Base-by-base conservation (phyloP, 2,329 filamentous ascomycete species). In the Pseudocercospora crystallina region DNA sequence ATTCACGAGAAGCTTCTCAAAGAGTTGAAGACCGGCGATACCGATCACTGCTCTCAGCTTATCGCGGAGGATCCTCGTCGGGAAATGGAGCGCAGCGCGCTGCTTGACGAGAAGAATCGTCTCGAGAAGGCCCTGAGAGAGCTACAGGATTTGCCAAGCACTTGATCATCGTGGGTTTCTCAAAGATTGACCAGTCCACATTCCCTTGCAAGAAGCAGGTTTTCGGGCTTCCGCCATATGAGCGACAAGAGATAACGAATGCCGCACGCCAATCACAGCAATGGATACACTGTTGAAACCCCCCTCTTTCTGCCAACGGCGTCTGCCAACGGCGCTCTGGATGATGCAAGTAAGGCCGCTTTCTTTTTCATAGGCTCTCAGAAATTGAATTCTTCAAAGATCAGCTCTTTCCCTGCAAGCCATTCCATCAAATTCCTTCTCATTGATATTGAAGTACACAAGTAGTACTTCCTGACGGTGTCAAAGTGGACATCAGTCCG, bases 371-470 rank as follows among this genome's bases (percentile, higher is more conserved):
- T 7, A 26, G 7, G 35, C 13, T n/a, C 13, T 66, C 54, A 69
- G 51, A 70, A 70, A 57, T 75, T 75, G 58, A 81, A 81, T 54
- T 78, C 75, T 53, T 81, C 79, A 61, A 74, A 79, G 5, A 74
- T 39, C 2, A 79, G 67, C 14, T 71, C 68, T 52, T 72, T 70
- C 5, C 72, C 76, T 12, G 66, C 56, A 43, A 81, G 56, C 79
- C 80, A 82, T 8, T 64, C 60, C 47, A 76, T 47, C 13, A 84
- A 59, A 13, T 71, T 62, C 44, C 73, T 76, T 49, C 79, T 74
- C 60, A 86, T 67, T 8, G 58, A 57, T 14, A 72, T 70, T 0
- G 78, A 76, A 0, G 80, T 79, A 65, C 84, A 86, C 5, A 86
- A 54, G 69, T 84, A 86, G 77, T 80, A 86, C 38, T 66, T 75